Percentiles rank a stretch among this genome's conserved stretches.
phyloP scores from a whole-genome alignment of 306 rosid species.

The Vigna mungo region DNA sequence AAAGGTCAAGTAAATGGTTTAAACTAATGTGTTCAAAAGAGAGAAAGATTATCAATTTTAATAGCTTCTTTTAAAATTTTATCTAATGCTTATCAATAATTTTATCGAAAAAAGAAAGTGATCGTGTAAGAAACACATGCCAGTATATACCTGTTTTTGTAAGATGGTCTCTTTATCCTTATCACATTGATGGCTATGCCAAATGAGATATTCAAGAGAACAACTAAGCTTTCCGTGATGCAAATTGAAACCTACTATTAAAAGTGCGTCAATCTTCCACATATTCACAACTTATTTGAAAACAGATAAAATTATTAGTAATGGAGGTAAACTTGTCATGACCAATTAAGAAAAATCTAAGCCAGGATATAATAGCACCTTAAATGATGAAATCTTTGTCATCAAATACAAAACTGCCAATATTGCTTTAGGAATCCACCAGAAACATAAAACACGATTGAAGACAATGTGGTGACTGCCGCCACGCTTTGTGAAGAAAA shows the following conservation, averaged over 20 bases:
- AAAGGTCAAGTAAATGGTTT: slow-evolving; percentile 32
- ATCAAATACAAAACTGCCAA: slow-evolving; percentile 59
- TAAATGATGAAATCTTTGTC: slow-evolving; percentile 53
- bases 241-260: slow-evolving; percentile 57
- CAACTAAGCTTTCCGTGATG: slow-evolving; percentile 55
- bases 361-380: slow-evolving; percentile 54
- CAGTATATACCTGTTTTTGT: slow-evolving; percentile 64
- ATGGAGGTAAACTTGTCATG: slow-evolving; percentile 17
- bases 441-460: slow-evolving; percentile 62
- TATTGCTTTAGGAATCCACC: slow-evolving; percentile 82
- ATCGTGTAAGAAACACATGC: slow-evolving; percentile 25
- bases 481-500: slow-evolving; percentile 64
- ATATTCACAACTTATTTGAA: slow-evolving; percentile 32
- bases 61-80: slow-evolving; percentile 29
- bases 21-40: neutral
- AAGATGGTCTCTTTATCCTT: slow-evolving; percentile 57
- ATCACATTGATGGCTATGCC: slow-evolving; percentile 71
- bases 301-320: slow-evolving; percentile 27
- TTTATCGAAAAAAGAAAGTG: slow-evolving; percentile 33
- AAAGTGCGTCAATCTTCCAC: slow-evolving; percentile 27
- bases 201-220: slow-evolving; percentile 69
- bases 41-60: slow-evolving; percentile 29
- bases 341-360: slow-evolving; percentile 18
- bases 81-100: slow-evolving; percentile 34
- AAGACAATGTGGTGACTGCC: slow-evolving; percentile 52